Base-by-base conservation (phyloP, 2,329 filamentous ascomycete species). In the Trichoderma sp. region DNA sequence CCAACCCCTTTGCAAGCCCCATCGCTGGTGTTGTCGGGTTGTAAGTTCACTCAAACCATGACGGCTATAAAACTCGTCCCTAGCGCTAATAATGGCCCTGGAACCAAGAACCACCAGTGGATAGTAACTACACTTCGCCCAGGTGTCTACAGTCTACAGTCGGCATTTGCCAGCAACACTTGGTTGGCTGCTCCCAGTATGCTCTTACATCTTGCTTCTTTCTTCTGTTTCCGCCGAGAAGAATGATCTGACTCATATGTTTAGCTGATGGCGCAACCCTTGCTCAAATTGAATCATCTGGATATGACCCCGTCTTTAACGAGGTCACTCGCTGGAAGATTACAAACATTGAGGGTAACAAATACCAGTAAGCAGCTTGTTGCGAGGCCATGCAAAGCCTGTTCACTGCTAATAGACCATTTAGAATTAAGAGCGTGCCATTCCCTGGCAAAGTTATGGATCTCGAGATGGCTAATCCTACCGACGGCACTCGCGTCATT, bases 281-380 rank as follows among this genome's bases (percentile, higher is more conserved):
- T 26, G 26, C 26, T 26, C 26, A 26, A 26, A 26, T 26, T 4
- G 26, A 26, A 4, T 26, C 26, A 4, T 26, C 26, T 16, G 56
- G 26, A n/a, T 68, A 68, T 8, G 59, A 68, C 51, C 51, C 66
- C 14, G 8, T 58, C 30, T 21, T 49, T 32, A 68, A 68, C 51
- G 59, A 63, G 28, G 10, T 7, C 24, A 63, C 59, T 39, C 66
- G 66, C 52, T 64, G 66, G 66, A 68, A 63, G 49, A 49, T 68
- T 5, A 46, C 52, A 10, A 8, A 24, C 16, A 7, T 21, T 11
- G 26, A 21, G 3, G 24, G 16, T 7, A 39, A 32, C 37, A 56
- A 26, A 14, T 64, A 49, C 26, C 13, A 32, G 52, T 68, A 49
- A 0, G 66, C 39, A n/a, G 1, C 26, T 49, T 21, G 18, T 18